phyloP scores from a whole-genome alignment of 1,139 yeast genomes.

The Kodamaea sp. region DNA sequence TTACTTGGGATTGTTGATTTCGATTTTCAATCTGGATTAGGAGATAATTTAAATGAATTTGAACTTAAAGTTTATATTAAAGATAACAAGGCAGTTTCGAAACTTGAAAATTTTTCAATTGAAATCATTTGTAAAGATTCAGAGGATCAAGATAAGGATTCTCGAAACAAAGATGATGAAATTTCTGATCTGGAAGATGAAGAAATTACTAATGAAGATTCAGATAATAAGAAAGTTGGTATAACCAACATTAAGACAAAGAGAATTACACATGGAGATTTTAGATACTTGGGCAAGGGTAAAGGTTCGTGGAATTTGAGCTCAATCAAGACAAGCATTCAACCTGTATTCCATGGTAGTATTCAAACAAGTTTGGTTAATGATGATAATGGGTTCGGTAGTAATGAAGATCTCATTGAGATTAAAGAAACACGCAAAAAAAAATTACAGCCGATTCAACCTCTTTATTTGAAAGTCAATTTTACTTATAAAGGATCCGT shows the following conservation, averaged over 20 bases:
- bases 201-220: neutral
- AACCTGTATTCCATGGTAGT: slow-evolving; percentile 65
- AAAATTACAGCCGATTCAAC: slow-evolving; percentile 29
- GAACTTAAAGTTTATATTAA: slow-evolving; percentile 62
- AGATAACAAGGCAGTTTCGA: slow-evolving; percentile 46
- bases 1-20: slow-evolving; percentile 56
- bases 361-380: slow-evolving; percentile 12
- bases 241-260: slow-evolving; percentile 42
- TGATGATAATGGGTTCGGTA: slow-evolving; percentile 11
- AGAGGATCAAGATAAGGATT: slow-evolving; percentile 1
- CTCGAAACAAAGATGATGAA: slow-evolving; percentile 11
- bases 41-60: slow-evolving; percentile 63
- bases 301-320: slow-evolving; percentile 72
- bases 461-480: slow-evolving; percentile 49
- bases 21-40: slow-evolving; percentile 60
- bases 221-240: slow-evolving; percentile 3
- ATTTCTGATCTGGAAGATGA: slow-evolving; percentile 10
- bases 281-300: slow-evolving; percentile 50
- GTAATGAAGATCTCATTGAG: slow-evolving; percentile 2
- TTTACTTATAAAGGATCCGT: slow-evolving; percentile 67
- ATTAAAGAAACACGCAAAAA: slow-evolving; percentile 5
- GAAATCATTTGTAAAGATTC: slow-evolving; percentile 37
- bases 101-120: slow-evolving; percentile 55
- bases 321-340: slow-evolving; percentile 58
- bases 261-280: slow-evolving; percentile 72